phyloP scores from a whole-genome alignment of 257 asterid genomes.

The Haberlea rhodopensis region DNA sequence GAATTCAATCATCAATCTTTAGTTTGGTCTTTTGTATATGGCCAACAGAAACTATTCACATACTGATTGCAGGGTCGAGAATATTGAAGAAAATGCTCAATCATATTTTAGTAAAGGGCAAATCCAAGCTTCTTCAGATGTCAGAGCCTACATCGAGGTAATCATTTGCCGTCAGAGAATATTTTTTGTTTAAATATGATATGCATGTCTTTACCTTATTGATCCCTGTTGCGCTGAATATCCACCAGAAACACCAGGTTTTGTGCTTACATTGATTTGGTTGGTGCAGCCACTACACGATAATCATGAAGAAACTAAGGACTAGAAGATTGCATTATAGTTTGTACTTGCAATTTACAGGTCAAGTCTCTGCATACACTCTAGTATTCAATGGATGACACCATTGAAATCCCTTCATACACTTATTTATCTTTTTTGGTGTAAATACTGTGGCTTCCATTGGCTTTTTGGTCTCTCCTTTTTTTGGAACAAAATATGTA shows the following conservation, averaged over 20 bases:
- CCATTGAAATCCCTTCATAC: no score
- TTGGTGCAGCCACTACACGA: conserved; percentile 35
- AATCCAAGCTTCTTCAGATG: conserved; percentile 63
- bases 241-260: neutral
- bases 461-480: conserved; percentile 13
- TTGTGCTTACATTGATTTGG: conserved; percentile 15
- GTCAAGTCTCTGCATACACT: neutral
- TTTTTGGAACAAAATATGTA: neutral
- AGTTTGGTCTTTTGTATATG: neutral
- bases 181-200: neutral
- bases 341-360: neutral
- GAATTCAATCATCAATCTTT: conserved; percentile 6
- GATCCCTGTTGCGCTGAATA: neutral
- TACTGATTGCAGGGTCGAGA: conserved; percentile 61
- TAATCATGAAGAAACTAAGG: conserved; percentile 29
- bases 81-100: conserved; percentile 79
- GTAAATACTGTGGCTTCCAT: conserved; percentile 10
- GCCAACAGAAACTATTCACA: conserved; percentile 11
- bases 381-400: neutral
- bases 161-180: conserved; percentile 8
- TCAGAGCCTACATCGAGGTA: conserved; percentile 64
- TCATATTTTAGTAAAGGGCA: conserved; percentile 67
- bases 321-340: conserved; percentile 18
- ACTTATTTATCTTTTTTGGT: no score
- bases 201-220: neutral